These are phyloP conservation scores for Fragilaria crotonensis DNA, from an alignment of 108 stramenopile genomes.

Conservation along the genomic window DNA sequence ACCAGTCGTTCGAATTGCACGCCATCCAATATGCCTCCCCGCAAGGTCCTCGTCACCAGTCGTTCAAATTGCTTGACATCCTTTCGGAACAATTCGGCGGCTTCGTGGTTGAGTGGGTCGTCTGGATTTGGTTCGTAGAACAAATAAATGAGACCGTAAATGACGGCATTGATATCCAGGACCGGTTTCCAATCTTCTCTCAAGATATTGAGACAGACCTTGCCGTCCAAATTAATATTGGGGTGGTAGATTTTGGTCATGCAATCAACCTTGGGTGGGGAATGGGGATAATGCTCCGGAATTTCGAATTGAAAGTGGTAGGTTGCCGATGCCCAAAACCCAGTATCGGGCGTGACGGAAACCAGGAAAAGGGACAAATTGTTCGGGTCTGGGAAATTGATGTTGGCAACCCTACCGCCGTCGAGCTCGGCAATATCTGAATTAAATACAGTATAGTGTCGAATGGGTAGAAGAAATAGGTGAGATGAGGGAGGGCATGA, in stretches of 20 bases:
- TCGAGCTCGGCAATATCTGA: slow-evolving; percentile 97
- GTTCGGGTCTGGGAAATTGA: slow-evolving; percentile 93
- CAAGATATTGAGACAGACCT: slow-evolving; percentile 98
- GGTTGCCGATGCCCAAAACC: slow-evolving; percentile 93
- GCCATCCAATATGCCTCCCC: slow-evolving; percentile 80
- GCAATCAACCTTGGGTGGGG: slow-evolving; percentile 96
- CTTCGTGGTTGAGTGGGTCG: slow-evolving; percentile 99
- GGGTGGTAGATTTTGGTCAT: slow-evolving; percentile 96
- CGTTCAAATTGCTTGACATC: slow-evolving; percentile 82
- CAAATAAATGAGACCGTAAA: slow-evolving; percentile 97
- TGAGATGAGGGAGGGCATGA: not conserved
- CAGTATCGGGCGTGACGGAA: slow-evolving; percentile 82
- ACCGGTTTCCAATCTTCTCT: slow-evolving; percentile 99
- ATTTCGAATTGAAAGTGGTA: slow-evolving; percentile 94
- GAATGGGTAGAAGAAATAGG: not conserved
- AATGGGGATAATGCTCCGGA: slow-evolving; percentile 97
- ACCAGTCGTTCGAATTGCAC: slow-evolving; percentile 78
- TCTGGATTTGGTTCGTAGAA: slow-evolving; percentile 99
- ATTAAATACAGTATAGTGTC: too few relatives aligned
- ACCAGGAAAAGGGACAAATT: slow-evolving; percentile 92
- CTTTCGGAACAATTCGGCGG: slow-evolving; percentile 93
- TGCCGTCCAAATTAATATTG: slow-evolving; percentile 97
- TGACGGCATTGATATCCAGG: slow-evolving; percentile 97
- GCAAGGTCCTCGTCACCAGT: slow-evolving; percentile 76
- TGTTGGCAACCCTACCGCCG: slow-evolving; percentile 94